Percentiles rank a stretch among this genome's conserved stretches.
Evolutionary conservation across 2,329 filamentous ascomycete species (phyloP).

Genomic region (Samsoniella hepiali): DNA sequence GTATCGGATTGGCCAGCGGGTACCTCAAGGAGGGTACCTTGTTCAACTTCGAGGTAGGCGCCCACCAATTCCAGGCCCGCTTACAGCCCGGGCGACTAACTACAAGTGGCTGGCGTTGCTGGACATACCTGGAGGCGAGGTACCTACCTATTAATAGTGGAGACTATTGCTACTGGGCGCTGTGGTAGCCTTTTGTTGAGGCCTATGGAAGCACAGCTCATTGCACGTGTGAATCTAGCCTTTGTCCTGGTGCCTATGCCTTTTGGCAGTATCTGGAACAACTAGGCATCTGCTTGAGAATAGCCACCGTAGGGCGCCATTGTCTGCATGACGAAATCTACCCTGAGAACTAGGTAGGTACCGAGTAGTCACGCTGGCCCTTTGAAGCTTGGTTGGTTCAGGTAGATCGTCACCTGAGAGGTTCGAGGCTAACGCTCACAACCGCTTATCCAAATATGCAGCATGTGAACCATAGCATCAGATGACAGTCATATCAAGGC

Average conservation of each 20-base stretch:
- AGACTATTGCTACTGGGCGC: not conserved
- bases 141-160: not conserved
- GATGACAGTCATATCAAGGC: not conserved
- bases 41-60: not conserved
- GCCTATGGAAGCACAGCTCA: constrained; percentile 7
- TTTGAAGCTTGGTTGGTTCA: not conserved
- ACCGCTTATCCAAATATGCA: not conserved
- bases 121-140: not conserved
- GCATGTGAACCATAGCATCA: not conserved
- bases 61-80: too few species aligned
- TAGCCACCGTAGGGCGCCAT: not conserved
- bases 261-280: not conserved
- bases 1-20: not conserved
- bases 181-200: not conserved
- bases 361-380: not conserved
- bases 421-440: not conserved
- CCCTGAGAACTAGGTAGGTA: too few species aligned
- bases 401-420: not conserved
- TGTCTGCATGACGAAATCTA: not conserved
- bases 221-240: constrained; percentile 10
- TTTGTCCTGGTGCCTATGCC: not conserved
- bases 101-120: not conserved
- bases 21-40: not conserved
- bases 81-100: too few species aligned
- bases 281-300: too few species aligned